Evolutionary conservation across 2,329 filamentous ascomycete genomes (phyloP).

Genomic region (Colletotrichum sp.): DNA sequence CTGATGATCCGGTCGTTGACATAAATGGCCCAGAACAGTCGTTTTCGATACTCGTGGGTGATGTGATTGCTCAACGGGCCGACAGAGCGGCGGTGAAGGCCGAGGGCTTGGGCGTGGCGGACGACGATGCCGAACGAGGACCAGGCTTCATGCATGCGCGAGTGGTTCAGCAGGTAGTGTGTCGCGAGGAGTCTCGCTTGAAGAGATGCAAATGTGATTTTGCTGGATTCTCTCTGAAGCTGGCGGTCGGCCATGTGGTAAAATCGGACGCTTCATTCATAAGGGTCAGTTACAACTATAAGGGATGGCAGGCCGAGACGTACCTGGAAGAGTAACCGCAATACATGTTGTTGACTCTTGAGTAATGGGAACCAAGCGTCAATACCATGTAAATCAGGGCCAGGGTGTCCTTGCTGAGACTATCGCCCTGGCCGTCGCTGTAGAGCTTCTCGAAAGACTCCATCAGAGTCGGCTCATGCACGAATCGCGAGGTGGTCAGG

Average conservation of each 20-base stretch:
- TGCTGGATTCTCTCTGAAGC: not conserved
- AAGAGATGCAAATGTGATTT: not conserved
- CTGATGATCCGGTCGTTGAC: slow-evolving; percentile 26
- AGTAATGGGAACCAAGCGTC: not conserved
- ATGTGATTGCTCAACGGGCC: not conserved
- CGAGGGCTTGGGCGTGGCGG: not conserved
- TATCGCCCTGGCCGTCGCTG: not conserved
- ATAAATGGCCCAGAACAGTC: slow-evolving; percentile 30
- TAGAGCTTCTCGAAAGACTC: not conserved
- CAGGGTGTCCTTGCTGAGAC: not conserved
- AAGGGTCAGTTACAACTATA: too few species aligned
- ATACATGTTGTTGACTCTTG: not conserved
- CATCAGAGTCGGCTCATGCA: not conserved
- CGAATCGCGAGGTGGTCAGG: not conserved
- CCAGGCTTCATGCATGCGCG: not conserved
- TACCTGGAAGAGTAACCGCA: not conserved
- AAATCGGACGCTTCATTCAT: not conserved
- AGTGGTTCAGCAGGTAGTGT: not conserved
- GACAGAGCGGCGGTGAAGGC: not conserved
- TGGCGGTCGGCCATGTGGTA: not conserved
- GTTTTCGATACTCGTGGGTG: not conserved
- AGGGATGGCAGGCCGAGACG: not conserved
- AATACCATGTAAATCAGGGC: not conserved
- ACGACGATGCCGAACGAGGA: not conserved
- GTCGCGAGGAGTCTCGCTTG: not conserved